These are phyloP conservation scores for Caryopteris hybrid DNA, from an alignment of 305 asterid species.

Conservation along the genomic window DNA sequence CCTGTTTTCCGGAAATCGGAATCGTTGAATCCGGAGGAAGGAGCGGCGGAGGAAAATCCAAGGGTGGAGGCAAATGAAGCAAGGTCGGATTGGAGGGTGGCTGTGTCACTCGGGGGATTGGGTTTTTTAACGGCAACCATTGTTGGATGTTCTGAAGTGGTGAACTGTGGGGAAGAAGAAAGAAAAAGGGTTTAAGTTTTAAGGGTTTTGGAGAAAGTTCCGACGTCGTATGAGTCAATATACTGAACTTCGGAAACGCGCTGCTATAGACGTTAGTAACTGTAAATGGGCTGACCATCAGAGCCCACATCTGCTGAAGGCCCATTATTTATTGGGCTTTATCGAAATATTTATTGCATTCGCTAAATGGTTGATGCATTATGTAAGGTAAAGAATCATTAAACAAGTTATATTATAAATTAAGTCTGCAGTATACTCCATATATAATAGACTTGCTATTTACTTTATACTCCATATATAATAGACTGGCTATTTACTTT, in stretches of 20 bases:
- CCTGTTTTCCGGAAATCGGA: constrained; percentile 79
- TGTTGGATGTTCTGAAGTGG: constrained; percentile 1
- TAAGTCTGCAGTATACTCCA: too few species aligned
- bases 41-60: constrained; percentile 54
- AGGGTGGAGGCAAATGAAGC: constrained; percentile 85
- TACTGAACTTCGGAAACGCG: too few species aligned
- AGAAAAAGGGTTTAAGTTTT: constrained; percentile 2
- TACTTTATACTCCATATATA: too few species aligned
- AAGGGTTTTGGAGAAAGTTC: constrained; percentile 14
- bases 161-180: background rate
- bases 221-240: constrained; percentile 20
- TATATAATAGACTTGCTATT: too few species aligned
- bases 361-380: too few species aligned
- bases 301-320: background rate
- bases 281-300: background rate
- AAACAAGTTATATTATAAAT: too few species aligned
- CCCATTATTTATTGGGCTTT: too few species aligned
- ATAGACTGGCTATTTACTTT: too few species aligned
- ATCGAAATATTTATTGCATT: too few species aligned
- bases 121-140: constrained; percentile 38
- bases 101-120: constrained; percentile 29
- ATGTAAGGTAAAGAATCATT: too few species aligned
- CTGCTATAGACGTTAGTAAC: background rate
- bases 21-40: constrained; percentile 74
- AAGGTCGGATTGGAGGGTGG: constrained; percentile 50